Evolutionary conservation across 768 basidiomycete species (phyloP).

Genomic region (Austroboletus eburneus): DNA sequence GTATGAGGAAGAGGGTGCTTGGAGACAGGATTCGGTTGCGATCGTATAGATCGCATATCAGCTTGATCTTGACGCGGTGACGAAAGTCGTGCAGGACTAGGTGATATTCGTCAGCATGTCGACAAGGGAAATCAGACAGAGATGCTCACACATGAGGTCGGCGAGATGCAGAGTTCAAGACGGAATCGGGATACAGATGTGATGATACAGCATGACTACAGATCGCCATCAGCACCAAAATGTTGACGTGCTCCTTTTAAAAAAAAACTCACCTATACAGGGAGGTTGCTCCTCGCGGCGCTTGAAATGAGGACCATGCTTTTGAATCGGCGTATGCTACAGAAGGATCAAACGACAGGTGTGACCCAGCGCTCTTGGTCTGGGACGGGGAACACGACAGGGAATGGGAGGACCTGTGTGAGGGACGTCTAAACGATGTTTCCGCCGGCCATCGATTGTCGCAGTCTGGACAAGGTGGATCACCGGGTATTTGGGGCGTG

Average conservation of each 20-base stretch:
- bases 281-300: slow-evolving; percentile 29
- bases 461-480: slow-evolving; percentile 12
- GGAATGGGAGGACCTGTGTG: slow-evolving; percentile 9
- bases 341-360: slow-evolving; percentile 41
- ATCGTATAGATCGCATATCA: neutral
- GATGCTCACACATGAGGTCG: slow-evolving; percentile 21
- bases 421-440: slow-evolving; percentile 18
- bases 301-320: slow-evolving; percentile 2
- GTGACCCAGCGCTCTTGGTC: slow-evolving; percentile 6
- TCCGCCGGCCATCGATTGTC: slow-evolving; percentile 12
- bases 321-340: slow-evolving; percentile 40
- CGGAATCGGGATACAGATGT: slow-evolving; percentile 30
- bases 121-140: neutral
- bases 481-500: slow-evolving; percentile 20
- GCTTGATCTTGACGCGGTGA: slow-evolving; percentile 1
- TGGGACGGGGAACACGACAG: slow-evolving; percentile 2
- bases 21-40: neutral
- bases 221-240: slow-evolving; percentile 3
- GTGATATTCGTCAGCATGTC: neutral
- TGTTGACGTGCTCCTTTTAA: no score
- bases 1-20: slow-evolving; percentile 1
- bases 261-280: slow-evolving; percentile 55
- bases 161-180: slow-evolving; percentile 5
- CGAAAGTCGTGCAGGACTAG: slow-evolving; percentile 12
- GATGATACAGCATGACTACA: slow-evolving; percentile 53